phyloP scores from a whole-genome alignment of 495 filamentous ascomycete species.

The Patellaria atrata region DNA sequence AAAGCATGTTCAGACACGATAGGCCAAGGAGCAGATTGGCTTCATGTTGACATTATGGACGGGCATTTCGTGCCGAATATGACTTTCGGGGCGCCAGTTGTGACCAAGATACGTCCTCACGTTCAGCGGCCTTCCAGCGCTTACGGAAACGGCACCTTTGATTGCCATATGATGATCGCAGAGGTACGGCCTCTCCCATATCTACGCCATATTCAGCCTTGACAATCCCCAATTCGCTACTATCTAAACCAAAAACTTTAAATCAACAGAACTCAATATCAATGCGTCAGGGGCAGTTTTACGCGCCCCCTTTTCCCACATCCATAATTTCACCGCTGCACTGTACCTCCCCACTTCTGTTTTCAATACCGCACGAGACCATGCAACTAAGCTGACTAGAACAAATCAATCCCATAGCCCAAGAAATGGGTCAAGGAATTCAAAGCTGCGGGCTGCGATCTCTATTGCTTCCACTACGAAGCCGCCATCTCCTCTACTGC shows the following conservation, averaged over 20 bases:
- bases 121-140: conserved; percentile 47
- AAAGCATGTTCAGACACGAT: conserved; percentile 74
- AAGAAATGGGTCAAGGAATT: conserved; percentile 97
- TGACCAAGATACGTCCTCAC: conserved; percentile 77
- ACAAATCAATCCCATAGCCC: conserved; percentile 40
- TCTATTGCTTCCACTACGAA: conserved; percentile 99
- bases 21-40: conserved; percentile 71
- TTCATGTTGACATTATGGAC: conserved; percentile 55
- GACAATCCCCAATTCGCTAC: no score
- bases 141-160: conserved; percentile 75
- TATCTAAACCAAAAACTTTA: no score
- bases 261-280: no score
- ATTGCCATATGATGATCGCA: conserved; percentile 99
- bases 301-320: no score
- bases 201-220: no score
- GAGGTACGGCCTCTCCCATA: no score
- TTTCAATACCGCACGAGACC: no score
- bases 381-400: conserved; percentile 6
- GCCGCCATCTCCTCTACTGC: conserved; percentile 76
- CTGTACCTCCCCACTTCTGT: no score
- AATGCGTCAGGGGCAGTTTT: no score
- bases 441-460: conserved; percentile 81
- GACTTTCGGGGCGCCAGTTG: conserved; percentile 88
- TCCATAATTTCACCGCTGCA: no score
- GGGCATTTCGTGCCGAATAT: conserved; percentile 98